These are phyloP conservation scores for Fragaria vesca DNA, from an alignment of 306 rosid genomes.

Conservation along the genomic window DNA sequence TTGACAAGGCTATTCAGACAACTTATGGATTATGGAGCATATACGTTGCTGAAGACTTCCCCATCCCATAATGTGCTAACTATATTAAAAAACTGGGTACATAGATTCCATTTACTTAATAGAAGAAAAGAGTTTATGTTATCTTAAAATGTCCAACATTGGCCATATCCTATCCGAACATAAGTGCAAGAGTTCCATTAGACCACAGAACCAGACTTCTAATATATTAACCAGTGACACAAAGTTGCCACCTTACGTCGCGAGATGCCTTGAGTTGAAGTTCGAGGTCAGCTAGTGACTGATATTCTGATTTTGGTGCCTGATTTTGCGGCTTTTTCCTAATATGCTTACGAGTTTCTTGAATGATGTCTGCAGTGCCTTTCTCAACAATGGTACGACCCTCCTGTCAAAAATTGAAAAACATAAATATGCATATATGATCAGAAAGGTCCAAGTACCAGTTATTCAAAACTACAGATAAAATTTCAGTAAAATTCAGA, in stretches of 20 bases:
- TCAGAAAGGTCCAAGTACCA: slow-evolving; percentile 4
- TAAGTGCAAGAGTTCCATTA: not conserved
- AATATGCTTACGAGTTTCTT: slow-evolving; percentile 93
- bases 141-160: not conserved
- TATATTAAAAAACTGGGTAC: not conserved
- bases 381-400: slow-evolving; percentile 75
- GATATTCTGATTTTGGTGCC: slow-evolving; percentile 44
- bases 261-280: slow-evolving; percentile 99
- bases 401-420: slow-evolving; percentile 47
- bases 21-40: not conserved
- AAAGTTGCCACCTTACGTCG: slow-evolving; percentile 96
- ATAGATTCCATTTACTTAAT: not conserved
- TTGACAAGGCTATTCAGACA: not conserved
- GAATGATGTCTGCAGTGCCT: slow-evolving; percentile 76
- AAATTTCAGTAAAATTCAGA: slow-evolving; percentile 3
- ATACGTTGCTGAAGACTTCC: not conserved
- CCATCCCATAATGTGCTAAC: not conserved
- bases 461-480: not conserved
- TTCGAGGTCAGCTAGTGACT: slow-evolving; percentile 64
- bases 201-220: slow-evolving; percentile 22
- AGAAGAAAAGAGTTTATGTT: not conserved
- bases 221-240: slow-evolving; percentile 63
- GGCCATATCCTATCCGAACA: not conserved
- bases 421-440: slow-evolving; percentile 18
- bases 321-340: slow-evolving; percentile 65